Conservation (phyloP, 2,329 filamentous ascomycete genomes). For the Macrophomina phaseolina region DNA sequence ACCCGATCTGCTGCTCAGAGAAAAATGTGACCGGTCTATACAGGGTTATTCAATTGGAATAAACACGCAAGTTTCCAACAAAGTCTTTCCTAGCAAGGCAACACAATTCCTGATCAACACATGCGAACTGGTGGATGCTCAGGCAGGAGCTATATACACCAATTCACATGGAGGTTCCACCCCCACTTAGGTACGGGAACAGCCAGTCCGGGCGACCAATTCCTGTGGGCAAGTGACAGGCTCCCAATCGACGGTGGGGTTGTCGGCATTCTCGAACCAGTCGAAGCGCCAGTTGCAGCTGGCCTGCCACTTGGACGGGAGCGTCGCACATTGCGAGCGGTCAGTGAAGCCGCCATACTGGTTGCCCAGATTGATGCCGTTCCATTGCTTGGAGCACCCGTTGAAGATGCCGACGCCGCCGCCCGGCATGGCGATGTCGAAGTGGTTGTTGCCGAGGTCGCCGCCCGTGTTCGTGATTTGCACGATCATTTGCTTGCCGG, state of each 20-base stretch:
- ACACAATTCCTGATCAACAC: too few relatives aligned
- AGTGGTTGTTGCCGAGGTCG: conserved; percentile 63
- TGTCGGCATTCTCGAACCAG: conserved; percentile 66
- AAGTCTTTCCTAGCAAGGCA: too few relatives aligned
- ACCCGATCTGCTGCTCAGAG: too few relatives aligned
- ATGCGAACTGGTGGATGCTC: too few relatives aligned
- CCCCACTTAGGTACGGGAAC: conserved; percentile 35
- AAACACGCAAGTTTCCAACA: too few relatives aligned
- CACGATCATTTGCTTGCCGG: conserved; percentile 66
- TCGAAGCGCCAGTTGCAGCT: conserved; percentile 70
- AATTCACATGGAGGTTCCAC: too few relatives aligned
- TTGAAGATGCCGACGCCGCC: conserved; percentile 64
- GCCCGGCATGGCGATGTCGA: conserved; percentile 60
- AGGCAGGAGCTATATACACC: too few relatives aligned
- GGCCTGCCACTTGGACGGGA: conserved; percentile 60
- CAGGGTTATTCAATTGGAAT: too few relatives aligned
- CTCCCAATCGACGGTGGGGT: conserved; percentile 61
- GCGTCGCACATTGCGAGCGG: conserved; percentile 57
- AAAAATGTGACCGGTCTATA: too few relatives aligned
- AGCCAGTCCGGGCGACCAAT: conserved; percentile 54
- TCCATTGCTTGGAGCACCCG: conserved; percentile 58
- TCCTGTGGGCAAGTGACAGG: conserved; percentile 62
- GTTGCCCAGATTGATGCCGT: conserved; percentile 59
- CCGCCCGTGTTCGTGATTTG: conserved; percentile 67
- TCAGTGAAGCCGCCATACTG: conserved; percentile 64